Base-by-base conservation (phyloP, 352 stramenopile species). In the Phytophthora colocasiae region DNA sequence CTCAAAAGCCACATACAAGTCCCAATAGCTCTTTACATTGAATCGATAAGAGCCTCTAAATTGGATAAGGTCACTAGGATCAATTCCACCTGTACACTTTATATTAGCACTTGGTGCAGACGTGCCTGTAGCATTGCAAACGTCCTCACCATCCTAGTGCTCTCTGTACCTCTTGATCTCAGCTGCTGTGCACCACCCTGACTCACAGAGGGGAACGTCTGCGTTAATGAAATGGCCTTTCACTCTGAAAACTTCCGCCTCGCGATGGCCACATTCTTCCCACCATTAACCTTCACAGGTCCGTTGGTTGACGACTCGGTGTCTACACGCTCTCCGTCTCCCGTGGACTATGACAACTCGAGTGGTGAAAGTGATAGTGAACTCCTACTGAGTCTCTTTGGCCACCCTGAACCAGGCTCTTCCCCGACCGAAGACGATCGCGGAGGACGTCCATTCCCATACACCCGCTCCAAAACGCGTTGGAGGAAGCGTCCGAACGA, bases 401-500 rank as follows among this genome's bases (percentile, higher is more conserved):
- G 26, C 9, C 15, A 58, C n/a, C 60, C 43, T 11, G 39, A 48
- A 51, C 8, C 31, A 36, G 31, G 0, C 31, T 36, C 31, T 36
- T 36, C 31, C 6, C 29, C 29, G 4, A 34, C 29, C 34, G 14
- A 14, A 47, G 19, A 19, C 6, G 63, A 73, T 43, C 31, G 40
- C 48, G 48, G 48, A 6, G 47, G 52, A 11, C 58, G 52, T 52
- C 65, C 51, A 26, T 66, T 66, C 41, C 65, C 66, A 0, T 73
- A 70, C 43, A 70, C 59, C 2, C 56, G 52, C 11, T 70, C 66
- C 15, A 69, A 73, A 34, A 63, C 55, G 6, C 46, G 66, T 12
- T 73, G 65, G 55, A 62, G 71, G 12, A 73, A 75, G 38, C 61
- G 66, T 22, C 71, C 66, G 36, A 75, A 73, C 31, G 57, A 78